Percentiles rank a stretch among this genome's conserved stretches.
These are phyloP conservation scores for Verticillium nubilum DNA, from an alignment of 2,329 filamentous ascomycete genomes.

Conservation along the genomic window DNA sequence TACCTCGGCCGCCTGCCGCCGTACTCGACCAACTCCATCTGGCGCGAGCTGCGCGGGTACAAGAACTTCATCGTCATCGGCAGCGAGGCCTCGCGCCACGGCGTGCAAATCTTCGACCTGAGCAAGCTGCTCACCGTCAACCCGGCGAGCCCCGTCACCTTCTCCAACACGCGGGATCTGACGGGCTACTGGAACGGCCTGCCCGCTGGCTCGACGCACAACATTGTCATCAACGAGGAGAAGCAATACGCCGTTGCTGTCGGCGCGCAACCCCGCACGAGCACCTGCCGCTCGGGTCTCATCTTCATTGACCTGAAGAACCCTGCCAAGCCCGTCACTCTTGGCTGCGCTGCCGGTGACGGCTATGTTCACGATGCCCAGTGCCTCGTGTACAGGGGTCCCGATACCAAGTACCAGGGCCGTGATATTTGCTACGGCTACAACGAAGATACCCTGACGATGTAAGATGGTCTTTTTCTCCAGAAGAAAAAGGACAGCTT, in stretches of 20 bases:
- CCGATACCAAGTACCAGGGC: constrained; percentile 36
- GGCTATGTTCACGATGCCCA: constrained; percentile 49
- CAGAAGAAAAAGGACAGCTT: constrained; percentile 18
- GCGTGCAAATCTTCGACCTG: constrained; percentile 60
- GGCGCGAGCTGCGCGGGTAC: constrained; percentile 35
- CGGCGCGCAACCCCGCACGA: constrained; percentile 27
- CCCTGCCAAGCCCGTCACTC: constrained; percentile 42
- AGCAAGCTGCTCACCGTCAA: constrained; percentile 42
- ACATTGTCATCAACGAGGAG: constrained; percentile 46
- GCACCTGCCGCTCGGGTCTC: constrained; percentile 40
- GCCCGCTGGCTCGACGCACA: constrained; percentile 38
- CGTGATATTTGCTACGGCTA: constrained; percentile 47
- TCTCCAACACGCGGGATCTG: constrained; percentile 26
- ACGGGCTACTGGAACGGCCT: constrained; percentile 27
- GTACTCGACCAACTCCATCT: constrained; percentile 25
- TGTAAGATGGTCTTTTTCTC: constrained; percentile 18
- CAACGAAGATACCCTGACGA: constrained; percentile 37
- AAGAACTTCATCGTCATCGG: constrained; percentile 29
- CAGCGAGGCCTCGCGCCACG: constrained; percentile 40
- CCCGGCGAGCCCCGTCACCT: constrained; percentile 28
- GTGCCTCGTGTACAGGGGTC: constrained; percentile 46
- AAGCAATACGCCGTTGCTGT: constrained; percentile 36
- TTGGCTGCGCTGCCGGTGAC: constrained; percentile 41
- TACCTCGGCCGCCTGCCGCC: constrained; percentile 41
- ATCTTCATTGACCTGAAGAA: constrained; percentile 51